Evolutionary conservation across 2,329 filamentous ascomycete species (phyloP).

Genomic region (Ophiostoma sp.): DNA sequence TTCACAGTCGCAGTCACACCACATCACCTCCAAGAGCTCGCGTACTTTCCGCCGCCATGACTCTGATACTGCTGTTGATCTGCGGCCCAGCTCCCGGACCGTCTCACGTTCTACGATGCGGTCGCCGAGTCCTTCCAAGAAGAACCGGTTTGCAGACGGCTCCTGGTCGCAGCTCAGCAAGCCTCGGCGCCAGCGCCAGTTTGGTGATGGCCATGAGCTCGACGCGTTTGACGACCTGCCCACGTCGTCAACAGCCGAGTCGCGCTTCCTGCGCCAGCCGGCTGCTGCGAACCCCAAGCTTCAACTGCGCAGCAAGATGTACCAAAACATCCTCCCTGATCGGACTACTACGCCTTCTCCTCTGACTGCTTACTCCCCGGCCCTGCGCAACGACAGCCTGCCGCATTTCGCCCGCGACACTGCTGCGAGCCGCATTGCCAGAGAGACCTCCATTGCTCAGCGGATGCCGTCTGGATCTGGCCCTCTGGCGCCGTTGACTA

Average conservation of each 20-base stretch:
- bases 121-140: conserved; percentile 59
- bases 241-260: conserved; percentile 79
- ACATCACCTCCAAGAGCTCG: conserved; percentile 69
- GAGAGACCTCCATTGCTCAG: conserved; percentile 62
- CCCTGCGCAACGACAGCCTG: conserved; percentile 54
- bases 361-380: conserved; percentile 57
- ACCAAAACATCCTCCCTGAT: conserved; percentile 57
- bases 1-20: conserved; percentile 68
- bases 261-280: conserved; percentile 78
- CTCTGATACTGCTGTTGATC: conserved; percentile 67
- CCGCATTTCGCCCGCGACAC: conserved; percentile 67
- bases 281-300: conserved; percentile 68
- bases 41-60: conserved; percentile 77
- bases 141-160: conserved; percentile 45
- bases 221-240: conserved; percentile 94
- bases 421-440: conserved; percentile 63
- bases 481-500: conserved; percentile 54
- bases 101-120: conserved; percentile 60
- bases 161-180: conserved; percentile 69
- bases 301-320: conserved; percentile 56
- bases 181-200: conserved; percentile 69
- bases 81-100: conserved; percentile 57
- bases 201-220: conserved; percentile 89
- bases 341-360: conserved; percentile 56
- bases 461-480: conserved; percentile 51